A percentile compares a stretch with the other conserved stretches of the same genome.
phyloP scores from a whole-genome alignment of 2,329 filamentous ascomycete species.

The Trichoderma sp. region DNA sequence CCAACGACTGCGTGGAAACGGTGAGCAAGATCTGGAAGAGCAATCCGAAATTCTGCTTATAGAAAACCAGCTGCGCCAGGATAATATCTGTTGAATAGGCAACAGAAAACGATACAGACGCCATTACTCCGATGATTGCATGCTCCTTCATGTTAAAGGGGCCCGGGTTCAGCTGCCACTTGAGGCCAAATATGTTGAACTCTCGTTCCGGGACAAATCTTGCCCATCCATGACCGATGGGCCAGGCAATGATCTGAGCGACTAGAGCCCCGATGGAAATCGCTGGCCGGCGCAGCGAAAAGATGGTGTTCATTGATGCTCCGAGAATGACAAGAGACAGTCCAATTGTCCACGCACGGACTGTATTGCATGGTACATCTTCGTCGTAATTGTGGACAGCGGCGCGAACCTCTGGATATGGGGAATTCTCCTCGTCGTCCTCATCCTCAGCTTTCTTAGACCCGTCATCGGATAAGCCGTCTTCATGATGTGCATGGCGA shows the following conservation, averaged over 20 bases:
- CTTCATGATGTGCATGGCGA: slow-evolving; percentile 29
- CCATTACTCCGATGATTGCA: slow-evolving; percentile 67
- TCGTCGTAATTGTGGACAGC: slow-evolving; percentile 65
- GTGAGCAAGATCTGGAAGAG: slow-evolving; percentile 64
- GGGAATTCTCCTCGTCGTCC: slow-evolving; percentile 56
- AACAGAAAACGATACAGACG: slow-evolving; percentile 66
- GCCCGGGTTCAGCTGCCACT: slow-evolving; percentile 62
- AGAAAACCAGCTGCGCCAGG: slow-evolving; percentile 68
- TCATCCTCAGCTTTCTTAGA: slow-evolving; percentile 41
- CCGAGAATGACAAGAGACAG: slow-evolving; percentile 55
- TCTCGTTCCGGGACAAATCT: slow-evolving; percentile 49
- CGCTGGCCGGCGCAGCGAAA: slow-evolving; percentile 60
- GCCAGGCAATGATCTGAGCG: slow-evolving; percentile 63
- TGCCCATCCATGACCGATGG: slow-evolving; percentile 61
- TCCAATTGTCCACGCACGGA: slow-evolving; percentile 64
- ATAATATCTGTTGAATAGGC: slow-evolving; percentile 75
- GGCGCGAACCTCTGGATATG: slow-evolving; percentile 64
- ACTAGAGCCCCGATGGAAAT: slow-evolving; percentile 61
- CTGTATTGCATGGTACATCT: slow-evolving; percentile 63
- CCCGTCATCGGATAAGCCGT: slow-evolving; percentile 30
- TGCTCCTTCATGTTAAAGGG: slow-evolving; percentile 72
- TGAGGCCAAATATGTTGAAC: slow-evolving; percentile 52
- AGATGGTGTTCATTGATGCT: slow-evolving; percentile 61
- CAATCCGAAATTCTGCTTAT: slow-evolving; percentile 67
- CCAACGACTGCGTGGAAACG: slow-evolving; percentile 66